Percentiles rank a stretch among this genome's conserved stretches.
Conservation (phyloP, 2,329 filamentous ascomycete genomes). For the Fusarium gaditjirri region DNA sequence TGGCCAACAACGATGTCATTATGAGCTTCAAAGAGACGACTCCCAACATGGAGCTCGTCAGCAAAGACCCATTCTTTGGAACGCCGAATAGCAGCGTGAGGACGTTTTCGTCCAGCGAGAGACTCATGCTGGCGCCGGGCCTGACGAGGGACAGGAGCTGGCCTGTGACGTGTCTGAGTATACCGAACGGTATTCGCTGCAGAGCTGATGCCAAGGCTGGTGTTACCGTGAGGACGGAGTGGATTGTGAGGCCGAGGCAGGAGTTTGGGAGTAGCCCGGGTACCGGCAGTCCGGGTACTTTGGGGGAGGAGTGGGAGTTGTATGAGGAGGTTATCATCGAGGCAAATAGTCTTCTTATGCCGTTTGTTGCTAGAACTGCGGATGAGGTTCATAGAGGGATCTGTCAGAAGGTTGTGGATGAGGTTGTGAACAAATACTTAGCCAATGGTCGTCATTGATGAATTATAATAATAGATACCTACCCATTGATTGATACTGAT, state of each 20-base stretch:
- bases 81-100: constrained; percentile 13
- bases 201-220: constrained; percentile 25
- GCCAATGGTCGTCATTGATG: background rate
- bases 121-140: constrained; percentile 13
- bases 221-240: constrained; percentile 27
- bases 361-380: constrained; percentile 21
- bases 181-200: constrained; percentile 19
- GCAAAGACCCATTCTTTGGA: constrained; percentile 25
- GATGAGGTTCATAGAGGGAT: constrained; percentile 17
- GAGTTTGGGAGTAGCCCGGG: constrained; percentile 9
- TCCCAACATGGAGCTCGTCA: constrained; percentile 5
- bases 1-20: constrained; percentile 16
- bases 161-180: constrained; percentile 25
- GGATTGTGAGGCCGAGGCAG: constrained; percentile 12
- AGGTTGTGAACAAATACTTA: constrained; percentile 12
- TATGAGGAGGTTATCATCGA: constrained; percentile 26
- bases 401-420: constrained; percentile 20
- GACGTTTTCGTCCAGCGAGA: constrained; percentile 6
- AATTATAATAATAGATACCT: background rate
- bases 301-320: constrained; percentile 28
- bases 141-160: constrained; percentile 15
- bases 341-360: constrained; percentile 26
- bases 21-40: constrained; percentile 17
- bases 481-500: background rate
- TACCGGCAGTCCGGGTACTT: constrained; percentile 10